These are phyloP conservation scores for Canavalia gladiata DNA, from an alignment of 306 rosid genomes.

Conservation along the genomic window DNA sequence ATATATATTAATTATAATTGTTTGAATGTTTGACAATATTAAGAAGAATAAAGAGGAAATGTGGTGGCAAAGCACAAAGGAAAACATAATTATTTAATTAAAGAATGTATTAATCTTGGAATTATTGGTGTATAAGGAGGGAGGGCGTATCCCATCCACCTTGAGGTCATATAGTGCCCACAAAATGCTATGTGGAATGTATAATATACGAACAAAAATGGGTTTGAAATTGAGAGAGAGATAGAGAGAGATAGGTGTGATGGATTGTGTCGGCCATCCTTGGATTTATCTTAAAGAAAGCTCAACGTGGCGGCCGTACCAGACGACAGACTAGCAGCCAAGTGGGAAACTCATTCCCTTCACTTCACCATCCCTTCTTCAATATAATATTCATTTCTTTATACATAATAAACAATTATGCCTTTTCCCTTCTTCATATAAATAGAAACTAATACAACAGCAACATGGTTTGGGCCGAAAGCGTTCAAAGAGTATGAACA, in stretches of 20 bases:
- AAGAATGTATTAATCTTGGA: not conserved
- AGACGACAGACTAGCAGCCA: constrained; percentile 85
- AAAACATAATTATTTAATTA: not conserved
- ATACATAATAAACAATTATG: not conserved
- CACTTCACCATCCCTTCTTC: constrained; percentile 21
- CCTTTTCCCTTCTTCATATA: constrained; percentile 6
- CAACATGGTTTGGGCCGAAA: constrained; percentile 36
- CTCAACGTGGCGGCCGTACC: constrained; percentile 91
- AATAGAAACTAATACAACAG: constrained; percentile 46
- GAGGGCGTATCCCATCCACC: too few relatives aligned
- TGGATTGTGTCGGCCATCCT: constrained; percentile 91
- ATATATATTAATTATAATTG: too few relatives aligned
- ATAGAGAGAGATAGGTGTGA: constrained; percentile 44
- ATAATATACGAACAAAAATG: constrained; percentile 32
- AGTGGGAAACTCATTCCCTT: constrained; percentile 66
- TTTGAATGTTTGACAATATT: not conserved
- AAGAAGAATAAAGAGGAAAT: not conserved
- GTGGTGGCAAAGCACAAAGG: not conserved
- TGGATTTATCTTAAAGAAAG: constrained; percentile 74
- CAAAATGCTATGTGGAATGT: constrained; percentile 51
- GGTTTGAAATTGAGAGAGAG: constrained; percentile 26
- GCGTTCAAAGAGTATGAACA: constrained; percentile 8
- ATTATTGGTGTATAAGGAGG: not conserved
- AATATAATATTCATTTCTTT: not conserved
- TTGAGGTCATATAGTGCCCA: too few relatives aligned